phyloP scores from a whole-genome alignment of 441 rosid species.

The Pelargonium citronellum region DNA sequence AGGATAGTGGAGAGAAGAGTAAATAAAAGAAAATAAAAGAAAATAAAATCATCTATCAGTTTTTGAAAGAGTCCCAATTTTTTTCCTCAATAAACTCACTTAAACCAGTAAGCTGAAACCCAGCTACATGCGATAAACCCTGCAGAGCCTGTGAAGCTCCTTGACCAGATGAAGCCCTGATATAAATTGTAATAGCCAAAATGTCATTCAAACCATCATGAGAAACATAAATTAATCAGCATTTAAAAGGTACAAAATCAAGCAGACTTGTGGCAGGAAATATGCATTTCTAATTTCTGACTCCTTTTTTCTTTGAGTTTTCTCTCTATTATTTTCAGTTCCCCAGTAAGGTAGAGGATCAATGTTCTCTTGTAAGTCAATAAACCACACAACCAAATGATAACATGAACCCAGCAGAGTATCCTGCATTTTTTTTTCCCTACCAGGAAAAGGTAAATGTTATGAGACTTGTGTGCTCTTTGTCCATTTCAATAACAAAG shows the following conservation, averaged over 20 bases:
- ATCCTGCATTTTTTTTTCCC: no score
- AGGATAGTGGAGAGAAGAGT: not conserved
- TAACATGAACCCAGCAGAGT: no score
- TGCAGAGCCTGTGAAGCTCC: conserved; percentile 75
- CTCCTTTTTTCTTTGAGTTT: no score
- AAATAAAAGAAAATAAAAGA: conserved; percentile 15
- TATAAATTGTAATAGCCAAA: conserved; percentile 17
- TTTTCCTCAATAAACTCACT: conserved; percentile 43
- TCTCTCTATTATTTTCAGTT: not conserved
- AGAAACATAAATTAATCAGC: conserved; percentile 9
- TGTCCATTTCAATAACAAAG: no score
- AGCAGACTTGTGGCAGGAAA: not conserved
- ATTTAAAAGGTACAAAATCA: not conserved
- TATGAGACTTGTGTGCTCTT: no score
- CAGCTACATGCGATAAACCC: conserved; percentile 62
- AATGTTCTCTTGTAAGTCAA: no score
- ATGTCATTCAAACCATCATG: conserved; percentile 20
- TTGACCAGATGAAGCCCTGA: conserved; percentile 90
- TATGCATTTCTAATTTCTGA: not conserved
- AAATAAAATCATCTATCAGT: conserved; percentile 12
- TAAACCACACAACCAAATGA: no score
- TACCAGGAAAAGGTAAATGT: no score
- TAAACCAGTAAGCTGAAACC: conserved; percentile 52
- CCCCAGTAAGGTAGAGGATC: no score
- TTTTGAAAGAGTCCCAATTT: conserved; percentile 5